phyloP scores from a whole-genome alignment of 805 yeast species.

The Debaryomyces prosopidis region DNA sequence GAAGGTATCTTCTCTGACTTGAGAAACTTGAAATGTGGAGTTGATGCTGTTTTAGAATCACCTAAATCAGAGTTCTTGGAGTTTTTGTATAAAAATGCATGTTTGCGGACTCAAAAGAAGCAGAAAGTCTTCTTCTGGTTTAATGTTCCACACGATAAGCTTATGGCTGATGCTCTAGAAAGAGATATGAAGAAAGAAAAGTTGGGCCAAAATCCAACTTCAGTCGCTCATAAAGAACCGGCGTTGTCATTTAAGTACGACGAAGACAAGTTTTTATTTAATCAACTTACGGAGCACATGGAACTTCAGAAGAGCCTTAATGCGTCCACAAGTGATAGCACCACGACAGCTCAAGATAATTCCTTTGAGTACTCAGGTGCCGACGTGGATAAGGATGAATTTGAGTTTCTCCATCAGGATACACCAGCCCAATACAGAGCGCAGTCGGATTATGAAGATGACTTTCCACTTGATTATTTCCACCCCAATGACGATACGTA shows the following conservation, averaged over 20 bases:
- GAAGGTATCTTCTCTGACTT: conserved; percentile 94
- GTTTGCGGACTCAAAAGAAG: conserved; percentile 91
- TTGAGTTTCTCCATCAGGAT: conserved; percentile 16
- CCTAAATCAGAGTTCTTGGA: conserved; percentile 85
- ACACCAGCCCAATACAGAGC: conserved; percentile 24
- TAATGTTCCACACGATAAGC: conserved; percentile 88
- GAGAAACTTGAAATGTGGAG: conserved; percentile 80
- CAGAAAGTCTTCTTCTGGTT: conserved; percentile 98
- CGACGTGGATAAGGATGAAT: conserved; percentile 7
- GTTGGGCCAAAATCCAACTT: conserved; percentile 62
- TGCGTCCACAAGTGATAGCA: conserved; percentile 4
- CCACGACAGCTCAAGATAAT: conserved; percentile 5
- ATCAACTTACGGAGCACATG: conserved; percentile 51
- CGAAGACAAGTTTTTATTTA: conserved; percentile 47
- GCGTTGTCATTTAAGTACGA: conserved; percentile 75
- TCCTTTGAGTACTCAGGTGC: conserved; percentile 14
- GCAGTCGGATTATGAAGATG: conserved; percentile 51
- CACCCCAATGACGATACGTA: conserved; percentile 29
- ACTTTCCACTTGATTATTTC: conserved; percentile 71
- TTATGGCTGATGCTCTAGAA: conserved; percentile 91
- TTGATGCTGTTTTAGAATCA: conserved; percentile 82
- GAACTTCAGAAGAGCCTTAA: conserved; percentile 8
- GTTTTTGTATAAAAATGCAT: conserved; percentile 80
- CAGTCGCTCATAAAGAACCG: conserved; percentile 73
- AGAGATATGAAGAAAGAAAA: conserved; percentile 84